These are phyloP conservation scores for Gossypium rotundifolium DNA, from an alignment of 345 rosid genomes.

Conservation along the genomic window DNA sequence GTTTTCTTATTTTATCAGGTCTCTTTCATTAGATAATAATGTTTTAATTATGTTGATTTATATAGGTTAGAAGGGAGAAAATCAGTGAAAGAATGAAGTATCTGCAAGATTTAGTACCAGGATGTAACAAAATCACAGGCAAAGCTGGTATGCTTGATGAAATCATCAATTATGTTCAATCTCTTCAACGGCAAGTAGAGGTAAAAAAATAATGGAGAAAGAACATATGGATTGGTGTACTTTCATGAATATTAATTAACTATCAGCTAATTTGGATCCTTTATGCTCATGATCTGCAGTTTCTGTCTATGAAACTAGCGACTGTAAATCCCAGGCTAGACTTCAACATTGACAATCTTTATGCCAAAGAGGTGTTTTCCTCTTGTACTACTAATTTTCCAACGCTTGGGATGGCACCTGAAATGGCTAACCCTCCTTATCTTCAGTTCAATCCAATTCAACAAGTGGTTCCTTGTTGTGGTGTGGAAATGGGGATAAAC, in stretches of 20 bases:
- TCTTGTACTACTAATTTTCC: conserved; percentile 31
- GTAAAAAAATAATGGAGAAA: conserved; percentile 17
- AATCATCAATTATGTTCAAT: conserved; percentile 74
- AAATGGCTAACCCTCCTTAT: conserved; percentile 40
- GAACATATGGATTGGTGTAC: neutral
- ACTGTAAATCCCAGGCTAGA: conserved; percentile 56
- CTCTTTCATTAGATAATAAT: neutral
- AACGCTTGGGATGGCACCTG: conserved; percentile 42
- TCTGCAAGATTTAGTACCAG: conserved; percentile 74
- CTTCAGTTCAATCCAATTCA: conserved; percentile 47
- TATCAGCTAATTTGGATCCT: neutral
- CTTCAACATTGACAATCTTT: conserved; percentile 42
- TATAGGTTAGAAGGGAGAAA: conserved; percentile 81
- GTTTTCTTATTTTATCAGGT: neutral
- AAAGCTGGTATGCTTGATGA: conserved; percentile 90
- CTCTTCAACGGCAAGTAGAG: conserved; percentile 77
- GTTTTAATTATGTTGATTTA: neutral
- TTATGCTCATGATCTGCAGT: conserved; percentile 30
- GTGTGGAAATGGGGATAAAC: conserved; percentile 33
- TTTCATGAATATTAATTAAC: neutral
- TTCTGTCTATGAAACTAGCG: conserved; percentile 70
- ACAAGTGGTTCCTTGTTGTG: conserved; percentile 43
- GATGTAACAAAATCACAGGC: conserved; percentile 65
- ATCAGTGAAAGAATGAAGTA: conserved; percentile 83
- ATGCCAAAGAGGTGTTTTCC: conserved; percentile 46